Evolutionary conservation across 2,329 filamentous ascomycete species (phyloP).

Genomic region (Aspergillus sp.): DNA sequence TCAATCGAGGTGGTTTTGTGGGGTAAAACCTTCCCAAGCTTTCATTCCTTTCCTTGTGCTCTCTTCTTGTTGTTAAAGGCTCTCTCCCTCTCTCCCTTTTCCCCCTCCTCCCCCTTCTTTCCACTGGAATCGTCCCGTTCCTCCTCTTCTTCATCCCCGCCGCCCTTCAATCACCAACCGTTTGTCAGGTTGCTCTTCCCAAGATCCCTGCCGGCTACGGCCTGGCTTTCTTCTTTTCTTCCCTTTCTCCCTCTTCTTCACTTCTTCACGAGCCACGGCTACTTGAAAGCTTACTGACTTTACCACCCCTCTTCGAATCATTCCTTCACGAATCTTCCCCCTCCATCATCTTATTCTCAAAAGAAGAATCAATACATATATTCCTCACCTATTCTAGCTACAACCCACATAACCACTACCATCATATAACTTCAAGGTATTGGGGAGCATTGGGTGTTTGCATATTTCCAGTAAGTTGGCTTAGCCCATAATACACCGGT

Average conservation of each 20-base stretch:
- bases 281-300: not conserved
- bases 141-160: not conserved
- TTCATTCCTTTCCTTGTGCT: not conserved
- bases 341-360: not conserved
- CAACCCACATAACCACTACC: not conserved
- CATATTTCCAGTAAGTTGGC: not conserved
- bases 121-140: not conserved
- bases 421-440: not conserved
- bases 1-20: slow-evolving; percentile 18
- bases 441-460: not conserved
- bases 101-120: slow-evolving; percentile 3
- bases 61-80: not conserved
- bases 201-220: not conserved
- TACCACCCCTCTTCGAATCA: not conserved
- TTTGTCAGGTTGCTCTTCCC: not conserved
- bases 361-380: too few relatives aligned
- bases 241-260: not conserved
- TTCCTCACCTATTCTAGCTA: too few relatives aligned
- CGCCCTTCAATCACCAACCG: too few relatives aligned
- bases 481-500: too few relatives aligned
- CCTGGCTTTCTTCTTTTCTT: not conserved
- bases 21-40: slow-evolving; percentile 16
- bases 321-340: not conserved
- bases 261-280: not conserved
- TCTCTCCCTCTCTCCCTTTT: not conserved